Evolutionary conservation across 1,284 basidiomycete genomes (phyloP).

Genomic region (Trichosporon sp.): DNA sequence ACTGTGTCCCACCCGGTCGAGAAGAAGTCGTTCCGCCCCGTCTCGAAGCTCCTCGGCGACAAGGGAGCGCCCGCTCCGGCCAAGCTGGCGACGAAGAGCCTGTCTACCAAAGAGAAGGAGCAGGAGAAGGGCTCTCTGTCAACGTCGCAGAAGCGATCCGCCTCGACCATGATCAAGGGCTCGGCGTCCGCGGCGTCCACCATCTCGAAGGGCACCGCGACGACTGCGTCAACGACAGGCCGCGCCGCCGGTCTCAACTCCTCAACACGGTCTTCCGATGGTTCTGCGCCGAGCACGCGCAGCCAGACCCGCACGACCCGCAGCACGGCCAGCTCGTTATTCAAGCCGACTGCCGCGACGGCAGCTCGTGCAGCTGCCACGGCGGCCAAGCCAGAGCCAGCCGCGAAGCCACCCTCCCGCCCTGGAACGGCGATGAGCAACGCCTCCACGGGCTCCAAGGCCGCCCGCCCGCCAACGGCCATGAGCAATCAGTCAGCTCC

Average conservation of each 20-base stretch:
- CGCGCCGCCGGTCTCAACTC: not conserved
- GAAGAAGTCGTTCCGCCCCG: conserved; percentile 17
- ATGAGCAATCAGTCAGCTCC: too few relatives aligned
- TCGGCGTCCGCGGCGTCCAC: not conserved
- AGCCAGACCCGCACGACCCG: not conserved
- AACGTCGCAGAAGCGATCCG: not conserved
- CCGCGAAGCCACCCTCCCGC: not conserved
- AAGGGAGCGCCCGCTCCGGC: conserved; percentile 18
- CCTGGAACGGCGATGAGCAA: not conserved
- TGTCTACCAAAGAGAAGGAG: not conserved
- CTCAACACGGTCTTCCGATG: not conserved
- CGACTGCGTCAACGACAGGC: conserved; percentile 1
- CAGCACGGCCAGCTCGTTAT: conserved; percentile 1
- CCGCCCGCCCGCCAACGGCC: not conserved
- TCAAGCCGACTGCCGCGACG: conserved; percentile 19
- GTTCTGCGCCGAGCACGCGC: not conserved
- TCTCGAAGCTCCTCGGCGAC: not conserved
- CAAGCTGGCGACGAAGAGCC: conserved; percentile 2
- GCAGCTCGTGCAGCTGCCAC: conserved; percentile 15
- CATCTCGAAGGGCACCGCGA: not conserved
- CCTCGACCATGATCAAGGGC: not conserved
- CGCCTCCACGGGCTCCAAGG: not conserved
- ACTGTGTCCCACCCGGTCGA: conserved; percentile 5
- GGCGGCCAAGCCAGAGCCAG: not conserved
- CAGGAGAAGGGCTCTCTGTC: not conserved